A percentile compares a stretch with the other conserved stretches of the same genome.
These are phyloP conservation scores for Cucurbita pepo DNA, from an alignment of 306 rosid genomes.

Conservation along the genomic window DNA sequence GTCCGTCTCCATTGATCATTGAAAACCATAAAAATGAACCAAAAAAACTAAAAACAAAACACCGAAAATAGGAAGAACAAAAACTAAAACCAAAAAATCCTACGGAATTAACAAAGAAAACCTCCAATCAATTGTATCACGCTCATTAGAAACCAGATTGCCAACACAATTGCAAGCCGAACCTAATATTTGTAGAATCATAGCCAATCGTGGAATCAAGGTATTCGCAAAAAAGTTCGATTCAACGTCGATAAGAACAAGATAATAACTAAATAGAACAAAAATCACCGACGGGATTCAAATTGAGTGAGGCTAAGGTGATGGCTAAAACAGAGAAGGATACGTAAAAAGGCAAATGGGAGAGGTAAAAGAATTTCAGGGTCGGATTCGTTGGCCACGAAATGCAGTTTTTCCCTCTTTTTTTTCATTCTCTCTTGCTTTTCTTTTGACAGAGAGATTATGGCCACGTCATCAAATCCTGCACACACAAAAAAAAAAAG, in stretches of 20 bases:
- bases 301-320: neutral
- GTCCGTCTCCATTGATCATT: constrained; percentile 36
- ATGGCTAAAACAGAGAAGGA: neutral
- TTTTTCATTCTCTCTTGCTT: neutral
- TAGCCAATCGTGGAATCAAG: neutral
- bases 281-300: neutral
- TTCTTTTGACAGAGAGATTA: neutral
- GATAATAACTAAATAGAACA: neutral
- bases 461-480: neutral
- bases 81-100: neutral
- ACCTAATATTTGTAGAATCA: neutral
- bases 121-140: neutral
- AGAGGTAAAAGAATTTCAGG: neutral
- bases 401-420: neutral
- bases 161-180: neutral
- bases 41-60: neutral
- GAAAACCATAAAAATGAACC: constrained; percentile 5
- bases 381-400: neutral
- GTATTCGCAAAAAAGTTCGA: neutral
- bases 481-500: no score
- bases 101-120: neutral
- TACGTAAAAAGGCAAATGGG: neutral
- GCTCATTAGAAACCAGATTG: neutral
- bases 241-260: neutral
- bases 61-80: neutral